Conservation (phyloP, 164 flowering plant genomes). For the Pachysandra terminalis region DNA sequence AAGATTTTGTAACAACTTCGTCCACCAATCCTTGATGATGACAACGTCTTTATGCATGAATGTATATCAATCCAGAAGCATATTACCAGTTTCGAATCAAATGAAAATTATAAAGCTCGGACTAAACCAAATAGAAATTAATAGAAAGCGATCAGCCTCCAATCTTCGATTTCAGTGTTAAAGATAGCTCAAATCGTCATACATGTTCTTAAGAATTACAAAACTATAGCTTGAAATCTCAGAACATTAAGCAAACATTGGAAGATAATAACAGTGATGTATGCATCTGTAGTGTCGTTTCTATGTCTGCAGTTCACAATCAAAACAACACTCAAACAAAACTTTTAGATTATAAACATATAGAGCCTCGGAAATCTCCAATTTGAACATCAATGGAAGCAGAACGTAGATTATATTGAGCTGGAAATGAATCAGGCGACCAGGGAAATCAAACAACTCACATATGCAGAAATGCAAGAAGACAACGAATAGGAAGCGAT, state of each 20-base stretch:
- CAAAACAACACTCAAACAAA: neutral
- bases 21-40: neutral
- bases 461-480: slow-evolving; percentile 46
- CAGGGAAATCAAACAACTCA: slow-evolving; percentile 14
- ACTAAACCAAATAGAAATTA: no score
- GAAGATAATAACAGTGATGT: no score
- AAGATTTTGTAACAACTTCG: neutral
- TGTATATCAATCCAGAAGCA: neutral
- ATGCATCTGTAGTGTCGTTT: no score
- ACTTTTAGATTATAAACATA: neutral
- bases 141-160: no score
- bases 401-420: no score
- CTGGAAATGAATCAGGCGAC: no score
- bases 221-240: no score
- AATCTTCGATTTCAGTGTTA: no score
- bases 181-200: neutral
- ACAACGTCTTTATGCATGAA: neutral
- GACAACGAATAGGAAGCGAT: slow-evolving; percentile 79
- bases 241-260: neutral
- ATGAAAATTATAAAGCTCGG: no score
- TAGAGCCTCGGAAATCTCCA: no score
- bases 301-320: neutral
- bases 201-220: neutral
- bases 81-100: neutral
- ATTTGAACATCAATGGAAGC: neutral